Evolutionary conservation across 2,329 filamentous ascomycete species (phyloP).

Genomic region (Pyrenochaeta sp.): DNA sequence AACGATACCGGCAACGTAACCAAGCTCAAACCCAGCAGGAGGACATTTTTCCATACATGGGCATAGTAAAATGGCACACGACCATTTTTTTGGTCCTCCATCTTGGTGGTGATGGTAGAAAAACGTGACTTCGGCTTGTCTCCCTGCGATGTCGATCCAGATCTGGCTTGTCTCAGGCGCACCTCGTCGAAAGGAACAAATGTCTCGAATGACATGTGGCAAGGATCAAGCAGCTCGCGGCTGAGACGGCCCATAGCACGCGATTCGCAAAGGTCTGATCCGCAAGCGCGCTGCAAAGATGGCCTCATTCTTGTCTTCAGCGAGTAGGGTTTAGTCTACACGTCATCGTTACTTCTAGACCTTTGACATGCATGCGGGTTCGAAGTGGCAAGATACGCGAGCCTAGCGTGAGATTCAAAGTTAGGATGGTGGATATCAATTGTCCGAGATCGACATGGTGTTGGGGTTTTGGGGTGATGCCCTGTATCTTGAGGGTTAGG

Average conservation of each 20-base stretch:
- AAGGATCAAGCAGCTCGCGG: constrained; percentile 3
- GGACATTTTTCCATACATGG: constrained; percentile 59
- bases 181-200: constrained; percentile 14
- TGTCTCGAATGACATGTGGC: constrained; percentile 7
- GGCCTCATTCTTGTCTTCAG: neutral
- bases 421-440: too few relatives aligned
- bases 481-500: too few relatives aligned
- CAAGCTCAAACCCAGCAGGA: constrained; percentile 56
- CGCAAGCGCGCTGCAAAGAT: neutral
- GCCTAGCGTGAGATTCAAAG: too few relatives aligned
- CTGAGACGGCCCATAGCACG: neutral
- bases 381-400: too few relatives aligned
- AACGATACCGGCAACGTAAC: constrained; percentile 60
- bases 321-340: constrained; percentile 32
- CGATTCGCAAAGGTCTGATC: neutral
- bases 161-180: constrained; percentile 10
- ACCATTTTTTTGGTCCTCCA: constrained; percentile 17
- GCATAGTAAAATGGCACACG: constrained; percentile 38
- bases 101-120: constrained; percentile 11
- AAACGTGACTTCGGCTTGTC: constrained; percentile 26
- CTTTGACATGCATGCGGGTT: neutral
- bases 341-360: constrained; percentile 38
- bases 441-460: too few relatives aligned
- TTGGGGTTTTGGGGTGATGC: too few relatives aligned
- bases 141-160: constrained; percentile 13